Conservation (phyloP, 352 stramenopile genomes). For the Globisporangium nagaii region DNA sequence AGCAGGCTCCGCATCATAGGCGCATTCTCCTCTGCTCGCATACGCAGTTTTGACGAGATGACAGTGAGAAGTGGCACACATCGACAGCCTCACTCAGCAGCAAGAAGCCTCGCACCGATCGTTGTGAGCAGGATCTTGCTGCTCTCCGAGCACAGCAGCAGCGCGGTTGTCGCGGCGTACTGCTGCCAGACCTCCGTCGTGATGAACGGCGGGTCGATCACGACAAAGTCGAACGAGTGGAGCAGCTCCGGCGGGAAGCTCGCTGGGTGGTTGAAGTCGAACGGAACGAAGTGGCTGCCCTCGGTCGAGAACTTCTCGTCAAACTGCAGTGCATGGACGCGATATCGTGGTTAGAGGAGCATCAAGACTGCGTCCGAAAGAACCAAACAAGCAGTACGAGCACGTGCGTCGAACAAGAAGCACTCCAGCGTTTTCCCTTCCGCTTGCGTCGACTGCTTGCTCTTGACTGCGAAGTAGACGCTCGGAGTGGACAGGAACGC, state of each 20-base stretch:
- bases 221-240: conserved; percentile 85
- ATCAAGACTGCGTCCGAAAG: no score
- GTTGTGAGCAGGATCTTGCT: conserved; percentile 87
- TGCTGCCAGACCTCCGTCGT: conserved; percentile 89
- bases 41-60: no score
- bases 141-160: conserved; percentile 51
- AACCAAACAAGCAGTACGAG: neutral
- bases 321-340: conserved; percentile 34
- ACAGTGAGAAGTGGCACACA: no score
- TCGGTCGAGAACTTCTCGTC: conserved; percentile 77
- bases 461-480: conserved; percentile 89
- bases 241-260: conserved; percentile 47
- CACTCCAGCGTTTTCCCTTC: conserved; percentile 31
- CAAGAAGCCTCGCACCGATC: conserved; percentile 64
- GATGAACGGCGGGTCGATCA: conserved; percentile 95
- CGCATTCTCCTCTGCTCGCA: conserved; percentile 78
- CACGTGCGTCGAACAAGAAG: conserved; percentile 87
- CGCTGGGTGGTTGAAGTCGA: conserved; percentile 87
- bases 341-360: neutral
- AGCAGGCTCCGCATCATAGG: conserved; percentile 84
- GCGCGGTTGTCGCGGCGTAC: conserved; percentile 65
- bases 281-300: conserved; percentile 68
- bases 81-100: no score
- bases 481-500: conserved; percentile 93
- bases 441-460: conserved; percentile 15